Evolutionary conservation across 352 stramenopile species (phyloP), one percentile per base, ranked within the genome.

Genomic region (Paralagenidium karlingii): DNA sequence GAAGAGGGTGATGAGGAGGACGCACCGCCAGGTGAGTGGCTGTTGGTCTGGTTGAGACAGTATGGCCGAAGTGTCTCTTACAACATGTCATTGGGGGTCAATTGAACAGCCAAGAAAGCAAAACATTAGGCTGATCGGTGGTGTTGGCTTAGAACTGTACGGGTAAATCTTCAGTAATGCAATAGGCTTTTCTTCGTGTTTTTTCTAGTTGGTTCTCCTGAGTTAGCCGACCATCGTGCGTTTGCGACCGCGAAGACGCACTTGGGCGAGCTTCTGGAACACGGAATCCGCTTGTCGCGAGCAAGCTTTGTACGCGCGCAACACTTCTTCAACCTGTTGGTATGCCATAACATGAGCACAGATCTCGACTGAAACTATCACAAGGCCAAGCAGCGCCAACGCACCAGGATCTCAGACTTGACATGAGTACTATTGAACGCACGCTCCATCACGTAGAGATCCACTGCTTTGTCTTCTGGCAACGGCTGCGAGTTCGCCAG

Each of bases 391-490:
- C 0, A 28, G 25, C 20, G 13, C 10, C n/a, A 8, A 55, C 54
- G 20, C 43, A 86, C 74, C 56, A 94, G 51, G 4, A 71, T 43
- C 28, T 95, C 66, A 24, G 82, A 87, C 32, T 92, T 73, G 25
- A 87, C 60, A 46, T 96, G 86, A 7, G 83, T 95, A 37, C 78
- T 93, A 47, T 76, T 65, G 55, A 96, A 94, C 3, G 86, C 86
- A 29, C 86, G 76, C 52, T 96, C 86, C 63, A 96, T 85, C 24
- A 95, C 86, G 52, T 96, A 96, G 8, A 96, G 60, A 28, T 96
- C 86, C 10, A 96, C 86, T 13, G 82, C 86, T 44, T 94, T 94
- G 52, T 96, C 86, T 38, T 96, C 86, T 6, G 74, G 73, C 27
- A 87, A 53, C 21, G 76, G 73, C 41, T 90, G 70, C 37, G 73